These are phyloP conservation scores for Luffa acutangula DNA, from an alignment of 306 rosid species.

Conservation along the genomic window DNA sequence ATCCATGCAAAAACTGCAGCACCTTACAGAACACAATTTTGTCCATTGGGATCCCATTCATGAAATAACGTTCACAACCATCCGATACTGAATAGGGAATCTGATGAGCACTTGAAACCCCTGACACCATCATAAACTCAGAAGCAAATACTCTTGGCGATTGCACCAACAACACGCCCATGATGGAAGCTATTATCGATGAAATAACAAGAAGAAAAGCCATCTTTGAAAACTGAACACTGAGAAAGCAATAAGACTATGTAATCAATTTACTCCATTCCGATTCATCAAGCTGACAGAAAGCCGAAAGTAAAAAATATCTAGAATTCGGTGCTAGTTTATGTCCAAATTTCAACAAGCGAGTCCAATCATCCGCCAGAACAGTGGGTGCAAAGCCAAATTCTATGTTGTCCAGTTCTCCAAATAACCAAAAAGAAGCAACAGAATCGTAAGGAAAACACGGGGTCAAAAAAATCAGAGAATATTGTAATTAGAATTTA, in stretches of 20 bases:
- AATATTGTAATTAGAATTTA: not conserved
- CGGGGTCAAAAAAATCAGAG: not conserved
- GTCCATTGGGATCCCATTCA: constrained; percentile 44
- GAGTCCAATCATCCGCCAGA: not conserved
- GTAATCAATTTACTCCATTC: constrained; percentile 2
- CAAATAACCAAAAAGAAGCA: not conserved
- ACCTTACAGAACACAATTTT: constrained; percentile 47
- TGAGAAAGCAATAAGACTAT: constrained; percentile 10
- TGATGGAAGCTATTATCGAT: constrained; percentile 32
- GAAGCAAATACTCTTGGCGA: constrained; percentile 35
- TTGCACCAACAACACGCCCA: constrained; percentile 35
- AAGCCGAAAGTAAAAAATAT: not conserved
- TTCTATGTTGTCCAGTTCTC: constrained; percentile 19
- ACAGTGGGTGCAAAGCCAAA: not conserved
- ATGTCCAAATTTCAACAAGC: not conserved
- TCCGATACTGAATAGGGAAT: constrained; percentile 30
- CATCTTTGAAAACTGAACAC: constrained; percentile 12
- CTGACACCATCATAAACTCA: constrained; percentile 26
- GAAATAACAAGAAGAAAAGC: constrained; percentile 11
- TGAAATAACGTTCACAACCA: constrained; percentile 40
- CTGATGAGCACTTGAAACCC: constrained; percentile 41
- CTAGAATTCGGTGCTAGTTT: not conserved
- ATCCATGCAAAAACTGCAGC: constrained; percentile 35
- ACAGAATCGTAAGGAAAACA: not conserved
- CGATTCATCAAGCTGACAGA: not conserved